Base-by-base conservation (phyloP, 257 asterid genomes). In the Euphrasia confusa region DNA sequence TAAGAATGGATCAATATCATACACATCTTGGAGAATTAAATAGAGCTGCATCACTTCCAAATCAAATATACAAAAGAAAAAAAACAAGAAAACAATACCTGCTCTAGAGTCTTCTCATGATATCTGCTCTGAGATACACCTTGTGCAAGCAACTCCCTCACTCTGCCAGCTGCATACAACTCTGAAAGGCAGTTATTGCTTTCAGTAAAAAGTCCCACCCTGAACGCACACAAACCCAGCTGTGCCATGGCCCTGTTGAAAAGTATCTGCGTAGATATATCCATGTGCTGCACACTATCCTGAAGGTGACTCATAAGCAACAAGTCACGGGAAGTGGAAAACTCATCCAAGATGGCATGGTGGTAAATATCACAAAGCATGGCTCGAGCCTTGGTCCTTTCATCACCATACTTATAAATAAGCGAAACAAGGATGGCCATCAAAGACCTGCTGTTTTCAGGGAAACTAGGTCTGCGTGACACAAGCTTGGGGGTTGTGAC, bases 361-460 rank as follows among this genome's bases (percentile, higher is more conserved):
- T 93, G 86, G 68, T 93, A 93, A 17, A 93, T 93, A 74, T 93
- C 99, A 67, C 97, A 93, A 61, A 93, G 99, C 99, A 93, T 89
- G 1, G 99, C 99, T 54, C 97, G 97, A 40, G 99, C 99, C 75
- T 87, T 92, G 0, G 97, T 93, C 44, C 97, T 68, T 71, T 93
- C 99, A 71, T 93, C 99, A 4, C 97, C 99, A 60, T 77, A 78
- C 75, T 78, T 79, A 76, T 89, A 89, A 61, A 93, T 80, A 64
- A 84, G 82, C 0, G 96, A 83, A 62, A 93, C 97, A 56, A 93
- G 94, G 30, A 52, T 65, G 59, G 87, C 97, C 89, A 93, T 84
- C 74, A 81, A 77, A 13, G 86, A 54, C 77, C 97, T 80, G 79
- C 96, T 83, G 63, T 78, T 92, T 74, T 83, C 99, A 0, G 94